Evolutionary conservation across 768 basidiomycete genomes (phyloP), one percentile per base, ranked within the genome.

Genomic region (Panus rudis): DNA sequence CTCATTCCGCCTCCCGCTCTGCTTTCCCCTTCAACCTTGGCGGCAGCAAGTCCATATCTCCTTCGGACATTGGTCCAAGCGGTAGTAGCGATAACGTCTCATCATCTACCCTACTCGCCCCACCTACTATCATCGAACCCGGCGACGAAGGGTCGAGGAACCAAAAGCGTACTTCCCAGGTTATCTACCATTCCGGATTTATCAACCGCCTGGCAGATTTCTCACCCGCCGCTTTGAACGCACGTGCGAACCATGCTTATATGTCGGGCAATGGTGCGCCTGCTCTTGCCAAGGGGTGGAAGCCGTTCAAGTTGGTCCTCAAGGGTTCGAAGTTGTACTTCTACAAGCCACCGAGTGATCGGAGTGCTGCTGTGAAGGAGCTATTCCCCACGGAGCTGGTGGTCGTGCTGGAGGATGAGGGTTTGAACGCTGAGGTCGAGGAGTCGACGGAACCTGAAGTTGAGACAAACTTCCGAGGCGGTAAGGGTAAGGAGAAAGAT

Each of bases 261-360:
- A 51, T 53, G 49, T 39, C 50, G 20, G 57, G 54, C 14, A 47
- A 46, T 12, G 41, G 53, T 7, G 49, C 48, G 5, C 46, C 51
- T 16, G 48, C 52, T 13, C 54, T 61, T 8, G 52, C 58, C 16
- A 89, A 89, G 52, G 79, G 79, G 0, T 93, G 91, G 91, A 92
- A 92, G 58, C 78, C 86, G 4, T 88, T 76, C 67, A 91, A 92
- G 60, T 71, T 84, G 34, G 83, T 89, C 52, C 65, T 93, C 21
- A 84, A 87, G 55, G 91, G 90, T 5, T 77, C 83, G 11, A 92
- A 92, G 59, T 53, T 93, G 38, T 83, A 85, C 59, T 85, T 92
- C 55, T 91, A 86, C 59, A 93, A 92, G 54, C 79, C 87, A 0
- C 87, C 90, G 0, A 68, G 72, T 22, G 90, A 92, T 50, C 68